Evolutionary conservation across 208 protist species (phyloP).

Genomic region (Leishmania martiniquensis): DNA sequence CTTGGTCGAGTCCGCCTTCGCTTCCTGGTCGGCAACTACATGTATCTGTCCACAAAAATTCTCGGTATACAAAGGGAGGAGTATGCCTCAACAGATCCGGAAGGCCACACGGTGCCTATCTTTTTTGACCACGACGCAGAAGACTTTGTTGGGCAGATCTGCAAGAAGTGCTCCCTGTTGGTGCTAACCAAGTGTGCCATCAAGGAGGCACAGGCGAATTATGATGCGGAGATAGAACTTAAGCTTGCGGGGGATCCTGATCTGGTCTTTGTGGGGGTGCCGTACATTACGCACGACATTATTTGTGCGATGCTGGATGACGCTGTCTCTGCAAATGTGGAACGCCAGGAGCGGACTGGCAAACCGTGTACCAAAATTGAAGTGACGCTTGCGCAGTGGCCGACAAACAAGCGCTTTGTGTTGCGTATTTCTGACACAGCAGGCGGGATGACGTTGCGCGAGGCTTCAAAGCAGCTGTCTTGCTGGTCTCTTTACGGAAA

Average conservation of each 20-base stretch:
- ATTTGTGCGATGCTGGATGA: slow-evolving; percentile 69
- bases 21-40: slow-evolving; percentile 73
- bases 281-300: slow-evolving; percentile 78
- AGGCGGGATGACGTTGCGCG: slow-evolving; percentile 59
- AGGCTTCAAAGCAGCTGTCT: slow-evolving; percentile 36
- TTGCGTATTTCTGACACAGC: slow-evolving; percentile 75
- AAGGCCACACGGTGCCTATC: slow-evolving; percentile 40
- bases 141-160: slow-evolving; percentile 68
- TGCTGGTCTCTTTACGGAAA: slow-evolving; percentile 63
- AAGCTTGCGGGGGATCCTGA: slow-evolving; percentile 45
- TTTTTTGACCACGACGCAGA: slow-evolving; percentile 62
- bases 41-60: slow-evolving; percentile 74
- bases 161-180: slow-evolving; percentile 58
- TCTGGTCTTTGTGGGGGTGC: slow-evolving; percentile 58
- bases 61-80: slow-evolving; percentile 37
- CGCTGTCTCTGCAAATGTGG: slow-evolving; percentile 57
- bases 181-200: slow-evolving; percentile 51
- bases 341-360: slow-evolving; percentile 55
- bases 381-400: slow-evolving; percentile 54
- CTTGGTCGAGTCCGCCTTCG: slow-evolving; percentile 53
- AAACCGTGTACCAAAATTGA: slow-evolving; percentile 56
- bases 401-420: slow-evolving; percentile 45
- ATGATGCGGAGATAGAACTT: slow-evolving; percentile 62
- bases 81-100: slow-evolving; percentile 35
- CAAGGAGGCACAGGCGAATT: slow-evolving; percentile 29